Base-by-base conservation (phyloP, 768 basidiomycete genomes). In the Pleurotus tuoliensis region DNA sequence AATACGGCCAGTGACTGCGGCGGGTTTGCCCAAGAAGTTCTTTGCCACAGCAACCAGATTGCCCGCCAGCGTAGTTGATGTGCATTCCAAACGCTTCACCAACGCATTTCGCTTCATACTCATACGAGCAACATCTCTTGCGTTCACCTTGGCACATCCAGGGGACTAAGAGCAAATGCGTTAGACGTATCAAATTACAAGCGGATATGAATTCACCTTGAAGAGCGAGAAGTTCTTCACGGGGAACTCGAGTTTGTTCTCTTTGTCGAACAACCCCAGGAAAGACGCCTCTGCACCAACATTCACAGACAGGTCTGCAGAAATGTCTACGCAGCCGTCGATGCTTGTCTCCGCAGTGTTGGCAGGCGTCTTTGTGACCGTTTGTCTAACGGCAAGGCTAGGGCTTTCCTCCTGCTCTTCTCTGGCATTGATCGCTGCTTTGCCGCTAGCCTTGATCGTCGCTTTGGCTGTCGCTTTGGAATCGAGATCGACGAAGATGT, bases 321-420 rank as follows among this genome's bases (percentile, higher is more conserved):
- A 61, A 13, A 73, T 61, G 13, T 66, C 64, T 39, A 73, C 63
- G 59, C 71, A 76, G 0, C 74, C 74, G 12, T 64, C 66, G 20
- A 74, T 6, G 13, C 38, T 24, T 3, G 27, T n/a, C 15, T n/a
- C n/a, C 5, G 48, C 48, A 12, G 48, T 50, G 27, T 50, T 37
- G 7, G 48, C 48, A 37, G 48, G 48, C 11, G 48, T 34, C 48
- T 50, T 50, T 13, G 48, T 50, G 3, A 50, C 48, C 18, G 48
- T 50, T 34, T 50, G 48, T 22, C 48, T 11, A n/a, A 37, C 22
- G n/a, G 13, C 48, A 15, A 50, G 48, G 34, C 30, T 15, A 3
- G 12, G 34, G 6, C n/a, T 9, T 2, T 20, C 15, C 47, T 48
- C 48, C 9, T 13, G 27, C 38, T n/a, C 24, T 11, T 50, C 48